phyloP scores from a whole-genome alignment of 352 stramenopile genomes.

The Phytopythium sindhum region DNA sequence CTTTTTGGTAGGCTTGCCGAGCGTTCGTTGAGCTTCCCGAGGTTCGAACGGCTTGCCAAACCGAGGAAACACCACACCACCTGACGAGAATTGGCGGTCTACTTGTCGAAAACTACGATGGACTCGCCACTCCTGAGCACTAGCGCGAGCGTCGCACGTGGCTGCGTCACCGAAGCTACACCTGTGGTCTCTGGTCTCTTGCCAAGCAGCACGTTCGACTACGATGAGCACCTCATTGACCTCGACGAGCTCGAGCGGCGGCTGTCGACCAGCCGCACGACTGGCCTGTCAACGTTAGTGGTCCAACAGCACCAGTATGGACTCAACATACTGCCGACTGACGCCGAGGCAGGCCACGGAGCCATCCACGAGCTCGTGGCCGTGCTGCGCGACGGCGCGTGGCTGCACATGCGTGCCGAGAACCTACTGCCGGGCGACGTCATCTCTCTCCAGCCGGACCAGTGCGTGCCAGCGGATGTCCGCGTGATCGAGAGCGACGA shows the following conservation, averaged over 20 bases:
- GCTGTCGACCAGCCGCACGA: slow-evolving; percentile 27
- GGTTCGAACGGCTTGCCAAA: background rate
- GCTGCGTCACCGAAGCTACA: background rate
- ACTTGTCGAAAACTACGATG: background rate
- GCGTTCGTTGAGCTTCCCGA: background rate
- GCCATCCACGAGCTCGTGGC: slow-evolving; percentile 54
- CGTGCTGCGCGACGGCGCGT: slow-evolving; percentile 46
- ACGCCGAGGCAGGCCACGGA: slow-evolving; percentile 39
- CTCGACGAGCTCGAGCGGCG: slow-evolving; percentile 44
- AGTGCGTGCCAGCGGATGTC: slow-evolving; percentile 52
- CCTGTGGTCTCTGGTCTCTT: background rate
- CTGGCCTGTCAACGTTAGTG: slow-evolving; percentile 21
- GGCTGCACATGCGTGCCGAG: slow-evolving; percentile 56
- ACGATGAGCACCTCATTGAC: slow-evolving; percentile 45
- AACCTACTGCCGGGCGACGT: slow-evolving; percentile 46
- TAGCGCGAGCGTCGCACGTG: background rate
- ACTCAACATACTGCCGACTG: slow-evolving; percentile 46
- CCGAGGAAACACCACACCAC: background rate
- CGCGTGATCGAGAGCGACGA: slow-evolving; percentile 45
- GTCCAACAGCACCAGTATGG: slow-evolving; percentile 24
- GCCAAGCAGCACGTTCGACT: slow-evolving; percentile 1
- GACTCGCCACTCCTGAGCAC: background rate
- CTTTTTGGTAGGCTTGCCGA: background rate
- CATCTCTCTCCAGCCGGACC: slow-evolving; percentile 41
- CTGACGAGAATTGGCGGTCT: background rate